Conservation (phyloP, 2,329 filamentous ascomycete species). For the Ophiostoma tasmaniense region DNA sequence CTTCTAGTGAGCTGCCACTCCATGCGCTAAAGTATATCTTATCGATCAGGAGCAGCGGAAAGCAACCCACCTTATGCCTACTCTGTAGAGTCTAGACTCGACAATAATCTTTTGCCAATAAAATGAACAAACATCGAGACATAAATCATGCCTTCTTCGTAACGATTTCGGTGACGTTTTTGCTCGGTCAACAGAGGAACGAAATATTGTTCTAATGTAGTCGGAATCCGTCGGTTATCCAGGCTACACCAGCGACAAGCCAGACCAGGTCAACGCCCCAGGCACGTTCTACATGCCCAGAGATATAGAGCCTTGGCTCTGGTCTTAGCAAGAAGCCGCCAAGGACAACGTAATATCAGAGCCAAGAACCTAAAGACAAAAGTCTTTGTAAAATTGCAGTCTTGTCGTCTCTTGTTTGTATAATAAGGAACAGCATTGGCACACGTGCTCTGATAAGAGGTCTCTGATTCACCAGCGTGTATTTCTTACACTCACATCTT, state of each 20-base stretch:
- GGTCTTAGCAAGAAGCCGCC: background rate
- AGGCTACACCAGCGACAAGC: background rate
- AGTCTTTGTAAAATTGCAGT: background rate
- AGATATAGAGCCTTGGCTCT: background rate
- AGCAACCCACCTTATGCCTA: background rate
- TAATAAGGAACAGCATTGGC: background rate
- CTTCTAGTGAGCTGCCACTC: background rate
- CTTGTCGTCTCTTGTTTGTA: background rate
- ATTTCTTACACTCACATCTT: background rate
- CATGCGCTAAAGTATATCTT: background rate
- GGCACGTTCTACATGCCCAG: constrained; percentile 5
- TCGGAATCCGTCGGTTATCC: background rate
- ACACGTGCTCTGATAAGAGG: constrained; percentile 3
- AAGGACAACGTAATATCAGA: background rate
- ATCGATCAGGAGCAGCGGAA: background rate
- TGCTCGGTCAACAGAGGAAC: background rate
- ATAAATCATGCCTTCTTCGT: background rate
- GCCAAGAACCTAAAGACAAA: background rate
- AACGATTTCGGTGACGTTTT: background rate
- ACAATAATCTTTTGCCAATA: background rate
- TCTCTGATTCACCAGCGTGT: background rate
- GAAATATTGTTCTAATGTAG: background rate
- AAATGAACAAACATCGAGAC: background rate
- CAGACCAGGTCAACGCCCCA: background rate
- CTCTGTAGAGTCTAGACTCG: background rate